Conservation (phyloP, 805 yeast species). For the Teunomyces cretensis region DNA sequence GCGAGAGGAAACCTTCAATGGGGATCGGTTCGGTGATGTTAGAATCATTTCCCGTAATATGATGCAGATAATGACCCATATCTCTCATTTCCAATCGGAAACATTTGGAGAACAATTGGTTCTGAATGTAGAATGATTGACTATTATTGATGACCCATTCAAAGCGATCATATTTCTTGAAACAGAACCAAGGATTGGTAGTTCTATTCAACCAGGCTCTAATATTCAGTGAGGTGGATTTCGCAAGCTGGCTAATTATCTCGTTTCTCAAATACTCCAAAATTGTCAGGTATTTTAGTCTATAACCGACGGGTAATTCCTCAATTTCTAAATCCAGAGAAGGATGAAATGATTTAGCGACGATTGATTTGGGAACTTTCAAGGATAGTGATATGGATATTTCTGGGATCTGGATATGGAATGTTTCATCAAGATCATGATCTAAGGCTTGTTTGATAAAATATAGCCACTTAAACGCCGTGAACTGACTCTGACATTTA, state of each 20-base stretch:
- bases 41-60: slow-evolving; percentile 11
- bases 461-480: slow-evolving; percentile 64
- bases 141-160: slow-evolving; percentile 47
- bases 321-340: slow-evolving; percentile 9
- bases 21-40: slow-evolving; percentile 59
- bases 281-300: slow-evolving; percentile 19
- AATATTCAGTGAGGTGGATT: slow-evolving; percentile 6
- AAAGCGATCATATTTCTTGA: slow-evolving; percentile 69
- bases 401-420: slow-evolving; percentile 46
- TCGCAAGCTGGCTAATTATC: slow-evolving; percentile 32
- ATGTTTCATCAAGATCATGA: slow-evolving; percentile 18
- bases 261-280: slow-evolving; percentile 40
- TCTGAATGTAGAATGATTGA: slow-evolving; percentile 26
- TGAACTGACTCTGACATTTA: slow-evolving; percentile 49
- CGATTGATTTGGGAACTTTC: slow-evolving; percentile 37
- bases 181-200: slow-evolving; percentile 48
- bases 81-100: slow-evolving; percentile 61
- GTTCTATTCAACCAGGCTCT: slow-evolving; percentile 23
- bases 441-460: slow-evolving; percentile 53
- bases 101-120: slow-evolving; percentile 36
- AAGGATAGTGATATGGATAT: slow-evolving; percentile 46
- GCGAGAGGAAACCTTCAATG: slow-evolving; percentile 76
- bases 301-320: slow-evolving; percentile 22
- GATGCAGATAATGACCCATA: slow-evolving; percentile 39
- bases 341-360: slow-evolving; percentile 10